Conservation (phyloP, 2,329 filamentous ascomycete species). For the Hymenoscyphus infarciens region DNA sequence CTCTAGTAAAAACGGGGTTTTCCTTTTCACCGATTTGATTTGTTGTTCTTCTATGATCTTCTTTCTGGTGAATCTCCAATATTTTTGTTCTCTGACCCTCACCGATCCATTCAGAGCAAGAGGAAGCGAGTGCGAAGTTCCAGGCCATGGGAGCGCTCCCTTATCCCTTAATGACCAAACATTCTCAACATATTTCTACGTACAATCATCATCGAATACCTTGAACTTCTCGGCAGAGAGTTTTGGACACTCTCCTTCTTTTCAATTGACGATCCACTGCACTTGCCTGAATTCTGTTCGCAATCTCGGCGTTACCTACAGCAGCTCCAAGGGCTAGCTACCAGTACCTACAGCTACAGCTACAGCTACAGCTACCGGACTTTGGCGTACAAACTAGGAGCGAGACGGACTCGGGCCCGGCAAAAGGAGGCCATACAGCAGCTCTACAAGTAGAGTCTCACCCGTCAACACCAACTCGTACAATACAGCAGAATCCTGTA, state of each 20-base stretch:
- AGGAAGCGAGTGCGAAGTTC: neutral
- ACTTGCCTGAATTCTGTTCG: neutral
- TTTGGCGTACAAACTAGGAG: neutral
- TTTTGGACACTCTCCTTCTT: conserved; percentile 4
- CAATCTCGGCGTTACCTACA: neutral
- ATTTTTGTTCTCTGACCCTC: neutral
- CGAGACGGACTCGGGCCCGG: neutral
- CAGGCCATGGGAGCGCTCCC: neutral
- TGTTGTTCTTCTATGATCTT: neutral
- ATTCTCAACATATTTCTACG: neutral
- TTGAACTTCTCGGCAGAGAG: neutral
- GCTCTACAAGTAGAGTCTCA: too few species aligned
- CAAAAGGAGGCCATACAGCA: too few species aligned
- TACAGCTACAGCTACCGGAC: neutral
- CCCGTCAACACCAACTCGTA: neutral
- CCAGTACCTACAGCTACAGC: neutral
- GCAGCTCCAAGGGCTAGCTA: neutral
- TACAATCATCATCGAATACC: neutral
- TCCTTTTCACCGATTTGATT: neutral
- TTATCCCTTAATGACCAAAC: neutral
- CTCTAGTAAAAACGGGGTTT: neutral
- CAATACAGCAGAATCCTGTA: neutral
- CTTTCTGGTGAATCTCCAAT: too few species aligned
- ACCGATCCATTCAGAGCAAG: neutral
- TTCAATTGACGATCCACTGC: neutral